A percentile compares a stretch with the other conserved stretches of the same genome.
Evolutionary conservation across 2,329 filamentous ascomycete genomes (phyloP).

Genomic region (Pseudogymnoascus sp.): DNA sequence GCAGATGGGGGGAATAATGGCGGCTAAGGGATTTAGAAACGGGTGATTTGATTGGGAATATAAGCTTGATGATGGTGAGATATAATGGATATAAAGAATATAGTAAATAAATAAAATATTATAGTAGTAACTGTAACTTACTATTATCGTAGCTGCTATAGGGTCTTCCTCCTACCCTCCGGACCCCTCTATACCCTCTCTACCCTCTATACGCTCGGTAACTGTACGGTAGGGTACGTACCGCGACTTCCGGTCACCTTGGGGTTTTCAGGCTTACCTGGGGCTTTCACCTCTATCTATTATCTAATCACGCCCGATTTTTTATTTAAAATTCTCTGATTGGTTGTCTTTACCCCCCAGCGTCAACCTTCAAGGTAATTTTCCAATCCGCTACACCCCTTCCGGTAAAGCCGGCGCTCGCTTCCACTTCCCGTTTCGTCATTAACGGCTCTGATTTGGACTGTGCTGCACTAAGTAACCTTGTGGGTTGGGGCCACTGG

Average conservation of each 20-base stretch:
- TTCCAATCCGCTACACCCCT: neutral
- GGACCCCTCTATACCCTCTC: neutral
- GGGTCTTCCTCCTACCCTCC: neutral
- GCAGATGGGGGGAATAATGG: no score
- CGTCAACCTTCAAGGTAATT: constrained; percentile 3
- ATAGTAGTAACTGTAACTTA: neutral
- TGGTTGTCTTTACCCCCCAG: neutral
- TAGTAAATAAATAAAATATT: no score
- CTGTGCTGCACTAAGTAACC: constrained; percentile 4
- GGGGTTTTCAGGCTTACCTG: neutral
- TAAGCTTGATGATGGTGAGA: no score
- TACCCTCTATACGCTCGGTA: neutral
- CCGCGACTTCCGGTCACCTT: neutral
- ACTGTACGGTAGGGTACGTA: neutral
- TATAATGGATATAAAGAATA: no score
- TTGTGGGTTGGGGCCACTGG: constrained; percentile 3
- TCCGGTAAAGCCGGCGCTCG: neutral
- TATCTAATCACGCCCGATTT: constrained; percentile 1
- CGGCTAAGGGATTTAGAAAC: no score
- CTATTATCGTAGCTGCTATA: neutral
- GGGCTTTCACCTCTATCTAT: neutral
- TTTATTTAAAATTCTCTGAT: neutral
- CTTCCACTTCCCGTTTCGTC: neutral
- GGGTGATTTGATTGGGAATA: no score
- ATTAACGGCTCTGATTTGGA: neutral